These are phyloP conservation scores for Delonix regia DNA, from an alignment of 306 rosid genomes.

Conservation along the genomic window DNA sequence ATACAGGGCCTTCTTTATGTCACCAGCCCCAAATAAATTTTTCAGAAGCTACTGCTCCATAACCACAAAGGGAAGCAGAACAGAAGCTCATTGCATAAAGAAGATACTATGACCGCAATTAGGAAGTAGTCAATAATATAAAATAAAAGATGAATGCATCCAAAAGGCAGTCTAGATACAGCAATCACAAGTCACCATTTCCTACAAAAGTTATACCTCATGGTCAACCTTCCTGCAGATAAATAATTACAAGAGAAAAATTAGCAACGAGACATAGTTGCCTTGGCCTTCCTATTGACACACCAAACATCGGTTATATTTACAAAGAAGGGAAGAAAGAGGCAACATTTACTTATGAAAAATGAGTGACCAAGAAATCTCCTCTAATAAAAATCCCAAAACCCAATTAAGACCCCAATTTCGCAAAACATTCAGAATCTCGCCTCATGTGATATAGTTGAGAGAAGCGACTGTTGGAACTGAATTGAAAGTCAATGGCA, in stretches of 20 bases:
- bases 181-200: conserved; percentile 29
- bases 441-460: background rate
- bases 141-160: conserved; percentile 21
- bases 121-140: conserved; percentile 13
- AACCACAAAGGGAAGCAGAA: background rate
- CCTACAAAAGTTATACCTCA: conserved; percentile 30
- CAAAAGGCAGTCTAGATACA: conserved; percentile 37
- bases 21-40: conserved; percentile 51
- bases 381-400: background rate
- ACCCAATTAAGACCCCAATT: conserved; percentile 36
- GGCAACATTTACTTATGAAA: background rate
- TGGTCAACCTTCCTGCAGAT: conserved; percentile 39
- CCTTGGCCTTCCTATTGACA: background rate
- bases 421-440: background rate
- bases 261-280: background rate
- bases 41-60: conserved; percentile 43
- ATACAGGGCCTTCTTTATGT: conserved; percentile 27
- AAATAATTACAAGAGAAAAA: conserved; percentile 14
- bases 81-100: conserved; percentile 27
- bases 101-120: conserved; percentile 21
- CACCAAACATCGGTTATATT: background rate
- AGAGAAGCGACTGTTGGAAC: background rate
- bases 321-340: background rate
- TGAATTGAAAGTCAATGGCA: background rate
- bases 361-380: background rate